Base-by-base conservation (phyloP, 768 basidiomycete species). In the Leucosporidium scottii region DNA sequence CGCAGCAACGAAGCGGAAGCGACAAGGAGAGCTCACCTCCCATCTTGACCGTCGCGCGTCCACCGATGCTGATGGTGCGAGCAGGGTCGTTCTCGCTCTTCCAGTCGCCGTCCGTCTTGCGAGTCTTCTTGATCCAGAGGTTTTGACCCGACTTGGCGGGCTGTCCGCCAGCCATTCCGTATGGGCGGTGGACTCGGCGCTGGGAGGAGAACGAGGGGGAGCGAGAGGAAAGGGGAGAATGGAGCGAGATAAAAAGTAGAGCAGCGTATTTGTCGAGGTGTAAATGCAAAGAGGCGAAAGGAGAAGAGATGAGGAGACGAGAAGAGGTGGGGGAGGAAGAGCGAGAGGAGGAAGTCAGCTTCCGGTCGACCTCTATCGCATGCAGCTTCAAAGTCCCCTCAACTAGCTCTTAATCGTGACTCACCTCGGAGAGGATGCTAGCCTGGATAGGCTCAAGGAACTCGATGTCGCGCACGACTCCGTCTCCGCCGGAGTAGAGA, bases 121-220 rank as follows among this genome's bases (percentile, higher is more conserved):
- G 59, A 15, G 73, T 71, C 34, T 73, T 70, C 70, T 79, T 78
- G 62, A 92, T 80, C 92, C 92, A 93, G n/a, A 88, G 87, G 77
- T 93, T 94, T 47, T 84, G 83, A 1, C 92, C 93, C 70, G 87
- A 78, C 51, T 78, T 82, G 21, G 85, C 92, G 12, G 84, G 81
- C 17, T 82, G 85, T 4, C 91, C 92, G 9, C 91, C 91, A 74
- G 88, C 86, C 75, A 90, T 75, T 1, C 92, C 92, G 76, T 93
- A 93, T 27, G 93, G 92, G 70, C 87, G 86, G 21, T 89, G 83
- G 0, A 91, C 89, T 13, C 92, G 84, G 65, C 92, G 82, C 90
- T 93, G 70, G 15, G 39, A 44, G 39, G 39, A 44, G 21, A 39
- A 20, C 30, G 9, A 13, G 39, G 39, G 15, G 6, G 15, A 15